These are phyloP conservation scores for Lodderomyces parapsilosis DNA, from an alignment of 1,139 yeast genomes.

Conservation along the genomic window DNA sequence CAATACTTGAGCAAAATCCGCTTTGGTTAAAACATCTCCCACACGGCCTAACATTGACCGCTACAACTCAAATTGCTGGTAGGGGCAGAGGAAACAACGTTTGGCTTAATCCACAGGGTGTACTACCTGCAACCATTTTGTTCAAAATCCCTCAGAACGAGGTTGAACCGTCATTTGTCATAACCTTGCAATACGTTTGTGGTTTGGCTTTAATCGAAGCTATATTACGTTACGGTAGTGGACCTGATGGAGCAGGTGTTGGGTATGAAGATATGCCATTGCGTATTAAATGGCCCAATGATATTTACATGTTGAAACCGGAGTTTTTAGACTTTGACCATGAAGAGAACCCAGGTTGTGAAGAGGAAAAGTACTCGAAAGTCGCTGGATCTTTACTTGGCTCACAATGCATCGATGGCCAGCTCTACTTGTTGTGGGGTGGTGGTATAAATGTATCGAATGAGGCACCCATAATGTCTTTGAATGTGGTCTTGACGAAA, in stretches of 20 bases:
- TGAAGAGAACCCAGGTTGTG: conserved; percentile 32
- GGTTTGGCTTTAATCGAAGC: conserved; percentile 84
- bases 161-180: conserved; percentile 41
- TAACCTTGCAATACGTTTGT: conserved; percentile 85
- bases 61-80: conserved; percentile 85
- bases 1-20: conserved; percentile 73
- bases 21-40: conserved; percentile 59
- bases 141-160: conserved; percentile 57
- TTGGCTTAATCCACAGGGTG: conserved; percentile 95
- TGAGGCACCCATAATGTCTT: conserved; percentile 85
- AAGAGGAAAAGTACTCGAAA: conserved; percentile 60
- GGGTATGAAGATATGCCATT: conserved; percentile 78
- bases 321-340: conserved; percentile 41
- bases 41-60: conserved; percentile 69
- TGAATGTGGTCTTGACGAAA: conserved; percentile 64
- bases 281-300: conserved; percentile 95
- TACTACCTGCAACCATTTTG: conserved; percentile 76
- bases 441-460: conserved; percentile 84
- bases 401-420: conserved; percentile 60
- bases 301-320: conserved; percentile 74
- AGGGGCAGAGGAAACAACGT: conserved; percentile 93
- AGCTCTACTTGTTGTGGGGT: conserved; percentile 72
- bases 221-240: conserved; percentile 57
- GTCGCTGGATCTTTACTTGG: conserved; percentile 85
- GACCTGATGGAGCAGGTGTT: conserved; percentile 35